Percentiles rank a stretch among this genome's conserved stretches.
These are phyloP conservation scores for Colletotrichum sp. DNA, from an alignment of 2,329 filamentous ascomycete genomes.

Conservation along the genomic window DNA sequence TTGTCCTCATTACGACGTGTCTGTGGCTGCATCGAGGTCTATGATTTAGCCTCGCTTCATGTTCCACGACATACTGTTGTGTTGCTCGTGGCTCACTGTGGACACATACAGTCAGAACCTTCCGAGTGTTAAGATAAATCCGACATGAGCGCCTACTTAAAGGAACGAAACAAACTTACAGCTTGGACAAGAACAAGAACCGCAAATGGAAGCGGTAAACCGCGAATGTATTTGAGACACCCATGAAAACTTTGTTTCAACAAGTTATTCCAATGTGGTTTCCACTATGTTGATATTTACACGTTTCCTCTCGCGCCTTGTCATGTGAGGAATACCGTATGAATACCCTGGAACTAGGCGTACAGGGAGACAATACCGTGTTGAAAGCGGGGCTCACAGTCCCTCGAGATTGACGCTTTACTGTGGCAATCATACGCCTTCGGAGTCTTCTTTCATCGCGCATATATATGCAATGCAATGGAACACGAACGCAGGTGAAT, in stretches of 20 bases:
- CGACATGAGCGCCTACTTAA: no score
- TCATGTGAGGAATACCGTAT: neutral
- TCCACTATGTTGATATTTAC: fast-evolving
- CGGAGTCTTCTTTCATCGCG: no score
- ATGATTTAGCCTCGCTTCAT: no score
- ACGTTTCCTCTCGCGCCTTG: neutral
- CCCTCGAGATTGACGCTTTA: neutral
- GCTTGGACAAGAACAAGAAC: neutral
- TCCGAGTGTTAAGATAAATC: no score
- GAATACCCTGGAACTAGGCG: neutral
- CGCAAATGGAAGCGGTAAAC: neutral
- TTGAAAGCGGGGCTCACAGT: neutral
- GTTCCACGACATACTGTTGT: no score
- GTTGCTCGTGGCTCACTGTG: no score
- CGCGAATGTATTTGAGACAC: neutral
- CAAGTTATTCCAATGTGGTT: neutral
- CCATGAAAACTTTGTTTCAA: neutral
- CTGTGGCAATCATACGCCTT: neutral
- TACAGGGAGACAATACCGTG: neutral
- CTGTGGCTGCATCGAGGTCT: no score
- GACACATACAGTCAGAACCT: no score
- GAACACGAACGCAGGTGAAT: fast-evolving
- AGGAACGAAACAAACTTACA: no score
- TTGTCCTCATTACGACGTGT: no score
- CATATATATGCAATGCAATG: no score